These are phyloP conservation scores for Lepidium campestre DNA, from an alignment of 441 rosid species.

Conservation along the genomic window DNA sequence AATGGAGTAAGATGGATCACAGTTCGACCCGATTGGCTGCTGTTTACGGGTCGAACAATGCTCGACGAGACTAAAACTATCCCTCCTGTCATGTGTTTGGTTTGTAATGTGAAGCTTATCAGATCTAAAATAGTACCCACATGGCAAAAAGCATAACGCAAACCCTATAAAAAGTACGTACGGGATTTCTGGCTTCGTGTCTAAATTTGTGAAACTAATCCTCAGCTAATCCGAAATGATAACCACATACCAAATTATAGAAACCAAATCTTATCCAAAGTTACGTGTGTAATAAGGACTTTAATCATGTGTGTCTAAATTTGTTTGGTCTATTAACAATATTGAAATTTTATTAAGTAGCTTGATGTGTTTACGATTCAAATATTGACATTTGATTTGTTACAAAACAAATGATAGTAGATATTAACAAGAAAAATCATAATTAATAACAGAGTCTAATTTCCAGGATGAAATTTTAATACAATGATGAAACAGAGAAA, in stretches of 20 bases:
- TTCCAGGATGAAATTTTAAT: not conserved
- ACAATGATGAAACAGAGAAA: not conserved
- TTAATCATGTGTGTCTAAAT: not conserved
- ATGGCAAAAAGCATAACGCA: too few species aligned
- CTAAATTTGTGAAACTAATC: not conserved
- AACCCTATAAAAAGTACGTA: too few species aligned
- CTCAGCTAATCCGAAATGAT: not conserved
- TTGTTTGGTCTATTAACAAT: not conserved
- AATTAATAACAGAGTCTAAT: not conserved
- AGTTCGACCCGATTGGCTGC: not conserved
- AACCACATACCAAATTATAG: not conserved
- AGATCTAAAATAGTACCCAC: not conserved
- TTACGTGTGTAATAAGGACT: not conserved
- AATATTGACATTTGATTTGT: not conserved
- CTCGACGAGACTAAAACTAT: not conserved
- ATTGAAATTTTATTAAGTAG: not conserved
- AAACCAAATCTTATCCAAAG: not conserved
- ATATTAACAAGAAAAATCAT: not conserved
- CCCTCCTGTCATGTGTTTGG: not conserved
- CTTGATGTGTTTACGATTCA: not conserved
- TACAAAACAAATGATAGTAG: not conserved
- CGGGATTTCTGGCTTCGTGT: too few species aligned
- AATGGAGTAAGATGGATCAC: slow-evolving; percentile 28
- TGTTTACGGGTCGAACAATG: slow-evolving; percentile 10
- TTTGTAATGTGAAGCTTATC: not conserved